Evolutionary conservation across 345 rosid species (phyloP), one percentile per base, ranked within the genome.

Genomic region (Bruguiera parviflora): DNA sequence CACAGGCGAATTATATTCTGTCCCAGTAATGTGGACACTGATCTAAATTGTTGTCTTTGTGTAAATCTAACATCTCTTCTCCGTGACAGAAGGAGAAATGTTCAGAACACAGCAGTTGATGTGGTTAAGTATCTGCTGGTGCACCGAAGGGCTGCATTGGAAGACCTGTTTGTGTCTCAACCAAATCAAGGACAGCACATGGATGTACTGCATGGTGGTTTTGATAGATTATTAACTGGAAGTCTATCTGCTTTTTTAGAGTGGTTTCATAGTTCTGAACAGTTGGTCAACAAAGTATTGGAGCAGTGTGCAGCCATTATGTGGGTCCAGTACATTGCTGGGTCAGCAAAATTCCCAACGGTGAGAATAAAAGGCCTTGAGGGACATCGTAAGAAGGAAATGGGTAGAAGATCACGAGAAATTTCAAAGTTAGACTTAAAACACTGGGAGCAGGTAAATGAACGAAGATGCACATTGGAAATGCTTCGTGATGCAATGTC

Each of bases 391-490:
- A 88, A 83, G 81, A 87, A 87, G 84, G 99, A 92, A 80, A 84
- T 92, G 87, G 96, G 96, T 62, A 92, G 89, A 84, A 92, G 86
- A 68, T 87, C 89, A 66, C 89, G 93, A 35, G 99, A 96, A 64
- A 69, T 83, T 81, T 73, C 86, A 53, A 96, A 89, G 81, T 77
- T 89, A 67, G 98, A 92, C 79, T 76, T 83, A 68, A 88, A 84
- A 69, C 99, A 92, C 74, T 92, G 93, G 98, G 98, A 96, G 71
- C 98, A 92, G 82, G 79, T 90, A 77, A 88, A 79, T 85, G 99
- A 92, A 78, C 83, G 99, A 70, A 87, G 99, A 84, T 90, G 85
- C 85, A 96, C 98, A 28, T 81, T 96, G 74, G 99, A 92, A 76
- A 79, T 89, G 81, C 79, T 96, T 73, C 96, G 99, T 61, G 99